These are phyloP conservation scores for Gamsiella multidivaricata DNA, from an alignment of 192 early-diverging fungal species.

Conservation along the genomic window DNA sequence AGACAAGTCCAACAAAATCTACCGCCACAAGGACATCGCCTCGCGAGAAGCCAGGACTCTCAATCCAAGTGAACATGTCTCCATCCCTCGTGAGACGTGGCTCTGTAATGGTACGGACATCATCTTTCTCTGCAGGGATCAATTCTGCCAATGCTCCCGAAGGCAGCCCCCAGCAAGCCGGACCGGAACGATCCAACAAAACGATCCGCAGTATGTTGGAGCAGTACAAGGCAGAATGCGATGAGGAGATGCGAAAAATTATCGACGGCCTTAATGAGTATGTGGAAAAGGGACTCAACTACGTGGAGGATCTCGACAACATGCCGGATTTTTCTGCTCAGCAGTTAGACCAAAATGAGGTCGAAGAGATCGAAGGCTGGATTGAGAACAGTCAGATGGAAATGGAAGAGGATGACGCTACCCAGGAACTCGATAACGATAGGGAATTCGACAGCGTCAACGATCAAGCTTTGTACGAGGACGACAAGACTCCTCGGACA, in stretches of 20 bases:
- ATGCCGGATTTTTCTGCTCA: slow-evolving; percentile 43
- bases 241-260: slow-evolving; percentile 64
- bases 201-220: slow-evolving; percentile 52
- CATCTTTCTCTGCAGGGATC: slow-evolving; percentile 50
- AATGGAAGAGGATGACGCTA: slow-evolving; percentile 41
- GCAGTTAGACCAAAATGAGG: slow-evolving; percentile 42
- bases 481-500: slow-evolving; percentile 39
- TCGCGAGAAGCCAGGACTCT: slow-evolving; percentile 44
- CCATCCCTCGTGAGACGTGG: slow-evolving; percentile 36
- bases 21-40: slow-evolving; percentile 24
- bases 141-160: slow-evolving; percentile 36
- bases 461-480: slow-evolving; percentile 17
- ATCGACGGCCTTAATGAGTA: slow-evolving; percentile 74
- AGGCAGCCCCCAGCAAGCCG: slow-evolving; percentile 28
- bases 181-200: slow-evolving; percentile 45
- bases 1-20: slow-evolving; percentile 32
- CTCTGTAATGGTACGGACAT: slow-evolving; percentile 45
- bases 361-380: slow-evolving; percentile 52
- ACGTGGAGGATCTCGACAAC: slow-evolving; percentile 57
- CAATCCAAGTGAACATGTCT: slow-evolving; percentile 48
- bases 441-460: slow-evolving; percentile 22
- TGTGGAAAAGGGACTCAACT: slow-evolving; percentile 69
- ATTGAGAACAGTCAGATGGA: slow-evolving; percentile 57
- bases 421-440: slow-evolving; percentile 15
- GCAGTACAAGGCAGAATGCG: slow-evolving; percentile 49